Base-by-base conservation (phyloP, 768 basidiomycete species). In the Leccinum subgranulosum region DNA sequence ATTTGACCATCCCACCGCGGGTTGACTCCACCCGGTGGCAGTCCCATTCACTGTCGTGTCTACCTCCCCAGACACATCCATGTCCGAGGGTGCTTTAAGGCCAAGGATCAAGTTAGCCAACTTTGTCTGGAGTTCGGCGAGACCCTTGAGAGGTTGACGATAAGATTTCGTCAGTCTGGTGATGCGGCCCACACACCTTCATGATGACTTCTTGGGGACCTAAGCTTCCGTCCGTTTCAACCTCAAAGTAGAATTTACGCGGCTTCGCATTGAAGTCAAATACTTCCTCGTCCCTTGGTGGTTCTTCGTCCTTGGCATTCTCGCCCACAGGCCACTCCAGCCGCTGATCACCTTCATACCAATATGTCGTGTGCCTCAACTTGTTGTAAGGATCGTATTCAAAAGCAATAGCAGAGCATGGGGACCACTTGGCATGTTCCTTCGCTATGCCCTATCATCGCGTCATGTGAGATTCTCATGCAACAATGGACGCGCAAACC, bases 311-410 rank as follows among this genome's bases (percentile, higher is more conserved):
- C 59, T 81, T 78, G 15, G 89, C 91, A 69, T 98, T 98, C 36
- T 85, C 82, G 61, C 91, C 84, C 8, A 95, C 72, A 0, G 95
- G 96, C 97, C 97, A 99, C 75, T 99, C 97, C 3, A 73, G 80
- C 31, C 84, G 83, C 62, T 83, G 79, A 64, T 94, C 86, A 23
- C 78, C 81, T 73, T 99, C 97, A 69, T 80, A 92, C 97, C 97
- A 98, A 73, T 97, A 85, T 3, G 89, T 85, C 3, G 97, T 98
- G 74, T 99, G 97, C 53, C 94, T 85, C 31, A 99, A 79, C 72
- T 94, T 94, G 76, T 99, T 99, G 78, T 98, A 83, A 12, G 97
- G 97, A 73, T 99, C 97, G 61, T 99, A 99, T 76, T 99, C 97
- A 62, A 96, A 98, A 8, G 88, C 85, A 17, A 99, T 87, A 8